A percentile compares a stretch with the other conserved stretches of the same genome.
These are phyloP conservation scores for Lachancea cidri DNA, from an alignment of 805 yeast genomes.

Conservation along the genomic window DNA sequence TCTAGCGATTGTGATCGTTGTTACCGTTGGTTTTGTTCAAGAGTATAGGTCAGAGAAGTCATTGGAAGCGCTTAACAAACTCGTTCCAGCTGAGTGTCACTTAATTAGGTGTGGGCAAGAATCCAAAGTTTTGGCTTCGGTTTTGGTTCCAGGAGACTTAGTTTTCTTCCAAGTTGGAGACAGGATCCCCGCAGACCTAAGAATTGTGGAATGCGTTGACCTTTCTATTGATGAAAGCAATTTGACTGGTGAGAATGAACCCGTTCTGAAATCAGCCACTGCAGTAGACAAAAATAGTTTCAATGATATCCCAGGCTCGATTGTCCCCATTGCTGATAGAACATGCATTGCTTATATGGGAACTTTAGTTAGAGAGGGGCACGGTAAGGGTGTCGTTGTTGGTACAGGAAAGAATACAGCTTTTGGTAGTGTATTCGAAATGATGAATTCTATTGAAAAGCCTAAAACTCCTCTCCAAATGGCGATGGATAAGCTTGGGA, in stretches of 20 bases:
- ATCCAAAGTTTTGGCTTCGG: conserved; percentile 77
- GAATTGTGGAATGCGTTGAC: conserved; percentile 74
- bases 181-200: conserved; percentile 91
- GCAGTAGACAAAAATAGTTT: conserved; percentile 32
- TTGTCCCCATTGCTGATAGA: conserved; percentile 62
- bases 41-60: conserved; percentile 95
- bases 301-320: conserved; percentile 28
- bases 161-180: conserved; percentile 90
- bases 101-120: conserved; percentile 76
- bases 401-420: conserved; percentile 89
- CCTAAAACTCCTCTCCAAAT: conserved; percentile 96
- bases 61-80: conserved; percentile 81
- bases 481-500: conserved; percentile 93
- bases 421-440: conserved; percentile 89
- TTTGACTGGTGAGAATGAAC: conserved; percentile 91
- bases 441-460: conserved; percentile 93
- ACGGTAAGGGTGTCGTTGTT: conserved; percentile 87
- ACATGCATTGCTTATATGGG: conserved; percentile 91
- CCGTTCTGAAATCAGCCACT: conserved; percentile 62
- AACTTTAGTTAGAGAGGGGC: conserved; percentile 92
- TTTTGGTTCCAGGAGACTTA: conserved; percentile 92
- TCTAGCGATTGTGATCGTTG: conserved; percentile 87
- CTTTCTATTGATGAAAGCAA: conserved; percentile 88
- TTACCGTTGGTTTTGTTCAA: conserved; percentile 94
- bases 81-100: conserved; percentile 97